A percentile compares a stretch with the other conserved stretches of the same genome.
Evolutionary conservation across 129 eudicot species (phyloP).

Genomic region (sunflower (Helianthus annuus)): HanXRQr2.0-SUNRISE NC_035447.2:61371789-61372288

Average conservation of each 20-base stretch:
- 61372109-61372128: background rate
- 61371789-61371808: constrained; percentile 56
- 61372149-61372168: background rate
- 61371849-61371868: background rate
- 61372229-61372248: constrained; percentile 49
- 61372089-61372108: background rate
- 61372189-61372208: too few species aligned
- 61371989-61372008: background rate
- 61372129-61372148: background rate
- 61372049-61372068: constrained; percentile 9
- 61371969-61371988: background rate
- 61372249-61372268: constrained; percentile 48
- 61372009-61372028: background rate
- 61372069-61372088: constrained; percentile 35
- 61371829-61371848: too few species aligned
- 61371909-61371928: constrained; percentile 16
- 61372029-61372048: background rate
- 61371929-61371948: constrained; percentile 13
- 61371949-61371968: constrained; percentile 4
- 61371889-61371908: constrained; percentile 10
- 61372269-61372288: constrained; percentile 21
- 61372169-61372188: too few species aligned
- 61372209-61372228: background rate
- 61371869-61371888: background rate
- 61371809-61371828: too few species aligned